Evolutionary conservation across 73 alveolate species (phyloP), one percentile per base, ranked within the genome.

Genomic region (Tetrahymena elliotti): DNA sequence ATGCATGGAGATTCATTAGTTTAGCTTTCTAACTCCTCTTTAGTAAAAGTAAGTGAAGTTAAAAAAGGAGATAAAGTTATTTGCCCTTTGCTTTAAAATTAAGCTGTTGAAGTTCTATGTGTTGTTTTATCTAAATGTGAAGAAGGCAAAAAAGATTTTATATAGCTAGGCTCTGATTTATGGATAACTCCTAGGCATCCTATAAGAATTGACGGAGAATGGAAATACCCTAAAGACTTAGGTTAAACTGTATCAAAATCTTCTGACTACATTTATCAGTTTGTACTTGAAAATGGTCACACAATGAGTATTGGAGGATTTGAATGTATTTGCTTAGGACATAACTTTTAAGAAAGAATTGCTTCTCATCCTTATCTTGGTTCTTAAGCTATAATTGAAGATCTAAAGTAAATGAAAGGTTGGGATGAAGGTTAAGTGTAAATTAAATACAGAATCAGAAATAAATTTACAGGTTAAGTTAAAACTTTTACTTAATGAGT

Each of bases 131-230:
- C 94, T 33, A 27, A 84, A 27, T 84, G 94, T 18, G 53, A 84
- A 24, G 18, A 84, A 0, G 52, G 94, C 15, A 27, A 16, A 27
- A 24, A 84, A 27, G 34, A 84, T 11, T 40, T 84, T 20, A 84
- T 84, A 24, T 15, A 84, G 31, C 33, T 84, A 27, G 94, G 82
- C 3, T 11, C 11, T 27, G 52, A 40, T 33, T 10, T 84, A 84
- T 84, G 53, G 82, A n/a, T 84, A 20, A 84, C 94, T 84, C 94
- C 94, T 20, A 38, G 27, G 20, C 94, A 84, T 84, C 94, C 94
- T 40, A 84, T 84, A 2, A 84, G 94, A 84, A 31, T 68, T 7
- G 6, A 68, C n/a, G 36, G 36, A 27, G 88, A 68, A 68, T 68
- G 88, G 88, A 68, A 8, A 27, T 31, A 68, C n/a, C 88, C 88